These are phyloP conservation scores for Fusarium floridanum DNA, from an alignment of 2,329 filamentous ascomycete genomes.

Conservation along the genomic window DNA sequence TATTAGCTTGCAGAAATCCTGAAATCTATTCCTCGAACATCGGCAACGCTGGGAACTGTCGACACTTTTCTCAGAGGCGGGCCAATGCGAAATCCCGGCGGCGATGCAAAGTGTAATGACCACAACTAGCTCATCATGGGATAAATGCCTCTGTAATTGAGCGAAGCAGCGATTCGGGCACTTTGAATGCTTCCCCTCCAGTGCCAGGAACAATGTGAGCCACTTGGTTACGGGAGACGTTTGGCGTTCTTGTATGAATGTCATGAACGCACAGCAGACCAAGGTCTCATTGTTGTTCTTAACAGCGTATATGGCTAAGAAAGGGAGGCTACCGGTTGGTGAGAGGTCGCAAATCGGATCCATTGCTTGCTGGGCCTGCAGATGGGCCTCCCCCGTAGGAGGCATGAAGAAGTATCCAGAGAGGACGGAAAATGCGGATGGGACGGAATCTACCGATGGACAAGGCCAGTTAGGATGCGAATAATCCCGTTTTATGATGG, in stretches of 20 bases:
- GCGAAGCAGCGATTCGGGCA: background rate
- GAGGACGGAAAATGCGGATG: background rate
- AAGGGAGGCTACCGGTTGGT: background rate
- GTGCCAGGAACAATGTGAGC: background rate
- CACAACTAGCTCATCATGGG: background rate
- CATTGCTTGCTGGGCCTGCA: background rate
- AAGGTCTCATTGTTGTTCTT: background rate
- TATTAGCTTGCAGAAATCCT: background rate
- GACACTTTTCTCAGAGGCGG: background rate
- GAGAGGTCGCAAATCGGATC: background rate
- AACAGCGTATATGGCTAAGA: background rate
- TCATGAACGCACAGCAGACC: background rate
- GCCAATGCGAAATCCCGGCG: background rate
- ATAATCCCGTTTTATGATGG: rapidly evolving
- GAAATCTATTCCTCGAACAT: background rate
- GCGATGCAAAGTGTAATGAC: background rate
- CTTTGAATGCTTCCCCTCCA: background rate
- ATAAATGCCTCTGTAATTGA: rapidly evolving
- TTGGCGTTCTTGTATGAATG: background rate
- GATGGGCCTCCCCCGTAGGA: background rate
- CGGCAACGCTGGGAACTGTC: too few relatives aligned
- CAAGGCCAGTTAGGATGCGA: rapidly evolving
- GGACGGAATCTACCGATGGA: too few relatives aligned
- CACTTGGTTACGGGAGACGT: background rate
- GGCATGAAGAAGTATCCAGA: background rate